Evolutionary conservation across 2,329 filamentous ascomycete species (phyloP).

Genomic region (Trichoderma semiorbis): DNA sequence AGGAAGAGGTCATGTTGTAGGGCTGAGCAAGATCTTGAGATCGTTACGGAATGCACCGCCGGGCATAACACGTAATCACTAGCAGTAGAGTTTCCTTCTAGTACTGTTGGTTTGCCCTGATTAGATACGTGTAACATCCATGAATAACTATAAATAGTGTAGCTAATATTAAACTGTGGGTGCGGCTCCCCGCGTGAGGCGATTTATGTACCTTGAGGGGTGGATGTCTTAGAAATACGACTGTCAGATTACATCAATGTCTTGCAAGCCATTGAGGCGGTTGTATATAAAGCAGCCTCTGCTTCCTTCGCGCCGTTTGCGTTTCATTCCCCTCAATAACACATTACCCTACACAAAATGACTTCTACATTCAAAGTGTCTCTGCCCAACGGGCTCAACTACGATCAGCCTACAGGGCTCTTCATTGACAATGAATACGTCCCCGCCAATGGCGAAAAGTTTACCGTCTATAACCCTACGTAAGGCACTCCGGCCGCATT

Average conservation of each 20-base stretch:
- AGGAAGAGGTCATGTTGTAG: background rate
- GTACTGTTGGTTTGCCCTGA: background rate
- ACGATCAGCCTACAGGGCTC: conserved; percentile 9
- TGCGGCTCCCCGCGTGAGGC: background rate
- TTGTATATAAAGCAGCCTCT: background rate
- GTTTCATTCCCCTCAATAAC: background rate
- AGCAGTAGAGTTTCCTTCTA: background rate
- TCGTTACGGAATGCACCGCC: background rate
- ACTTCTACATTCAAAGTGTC: background rate
- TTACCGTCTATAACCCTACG: conserved; percentile 9
- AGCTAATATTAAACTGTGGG: background rate
- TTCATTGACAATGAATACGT: conserved; percentile 13
- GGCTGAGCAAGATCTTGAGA: background rate
- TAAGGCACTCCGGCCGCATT: background rate
- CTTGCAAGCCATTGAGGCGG: background rate
- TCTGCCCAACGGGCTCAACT: conserved; percentile 22
- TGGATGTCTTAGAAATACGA: background rate
- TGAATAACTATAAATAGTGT: background rate
- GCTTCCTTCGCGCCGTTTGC: background rate
- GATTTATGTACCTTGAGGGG: background rate
- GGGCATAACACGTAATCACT: background rate
- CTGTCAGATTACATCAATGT: conserved; percentile 8
- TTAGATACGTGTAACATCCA: background rate
- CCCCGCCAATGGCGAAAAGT: conserved; percentile 14
- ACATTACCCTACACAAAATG: background rate